These are phyloP conservation scores for Escovopsis sp. DNA, from an alignment of 2,329 filamentous ascomycete species.

Conservation along the genomic window DNA sequence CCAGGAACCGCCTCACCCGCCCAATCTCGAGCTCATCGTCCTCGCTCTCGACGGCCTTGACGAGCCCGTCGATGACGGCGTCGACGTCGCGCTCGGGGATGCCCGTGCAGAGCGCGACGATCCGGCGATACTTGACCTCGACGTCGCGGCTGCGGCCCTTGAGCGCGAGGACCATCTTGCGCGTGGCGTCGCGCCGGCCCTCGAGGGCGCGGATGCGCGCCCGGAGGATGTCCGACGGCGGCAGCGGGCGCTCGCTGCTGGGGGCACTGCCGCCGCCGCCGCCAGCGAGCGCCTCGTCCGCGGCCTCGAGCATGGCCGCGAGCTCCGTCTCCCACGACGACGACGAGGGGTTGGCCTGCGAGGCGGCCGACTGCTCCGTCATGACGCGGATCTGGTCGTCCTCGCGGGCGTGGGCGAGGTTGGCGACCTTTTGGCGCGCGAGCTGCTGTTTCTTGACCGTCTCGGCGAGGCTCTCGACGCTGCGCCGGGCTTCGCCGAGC, in stretches of 20 bases:
- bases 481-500: slow-evolving; percentile 61
- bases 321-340: slow-evolving; percentile 40
- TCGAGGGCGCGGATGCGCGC: slow-evolving; percentile 58
- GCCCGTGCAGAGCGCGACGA: slow-evolving; percentile 75
- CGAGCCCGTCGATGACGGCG: slow-evolving; percentile 59
- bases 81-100: slow-evolving; percentile 70
- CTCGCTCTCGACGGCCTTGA: slow-evolving; percentile 84
- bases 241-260: slow-evolving; percentile 29
- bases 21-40: slow-evolving; percentile 59
- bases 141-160: slow-evolving; percentile 70
- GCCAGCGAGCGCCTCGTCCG: slow-evolving; percentile 18
- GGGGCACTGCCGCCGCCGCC: slow-evolving; percentile 17
- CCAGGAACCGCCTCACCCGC: slow-evolving; percentile 63
- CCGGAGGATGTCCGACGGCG: slow-evolving; percentile 45
- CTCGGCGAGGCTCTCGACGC: slow-evolving; percentile 54
- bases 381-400: slow-evolving; percentile 45
- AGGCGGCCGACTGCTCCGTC: slow-evolving; percentile 26
- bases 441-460: slow-evolving; percentile 50
- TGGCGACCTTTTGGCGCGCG: slow-evolving; percentile 57
- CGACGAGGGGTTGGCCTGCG: slow-evolving; percentile 28
- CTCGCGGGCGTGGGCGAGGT: slow-evolving; percentile 59
- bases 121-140: slow-evolving; percentile 74
- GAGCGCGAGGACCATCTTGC: slow-evolving; percentile 53
- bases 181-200: slow-evolving; percentile 50
- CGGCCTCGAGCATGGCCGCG: slow-evolving; percentile 30